A percentile compares a stretch with the other conserved stretches of the same genome.
Conservation (phyloP, 108 stramenopile genomes). For the Fistulifera pelliculosa region DNA sequence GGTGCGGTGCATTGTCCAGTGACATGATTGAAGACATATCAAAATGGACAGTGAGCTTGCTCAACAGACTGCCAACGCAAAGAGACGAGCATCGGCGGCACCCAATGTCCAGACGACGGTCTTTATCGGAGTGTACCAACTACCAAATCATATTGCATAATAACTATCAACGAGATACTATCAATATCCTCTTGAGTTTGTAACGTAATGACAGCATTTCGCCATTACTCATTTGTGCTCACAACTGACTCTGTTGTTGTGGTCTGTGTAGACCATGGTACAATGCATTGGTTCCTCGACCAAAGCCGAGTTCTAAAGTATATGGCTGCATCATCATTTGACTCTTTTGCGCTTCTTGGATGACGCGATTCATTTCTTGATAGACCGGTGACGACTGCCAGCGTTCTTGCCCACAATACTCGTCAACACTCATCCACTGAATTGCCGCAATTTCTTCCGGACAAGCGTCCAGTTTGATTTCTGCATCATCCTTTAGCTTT, state of each 20-base stretch:
- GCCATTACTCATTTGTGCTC: no score
- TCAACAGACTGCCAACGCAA: no score
- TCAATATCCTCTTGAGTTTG: no score
- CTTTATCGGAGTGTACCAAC: no score
- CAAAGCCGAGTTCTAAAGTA: slow-evolving; percentile 26
- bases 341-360: slow-evolving; percentile 15
- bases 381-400: slow-evolving; percentile 60
- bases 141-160: no score
- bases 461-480: neutral
- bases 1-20: neutral
- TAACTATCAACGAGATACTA: no score
- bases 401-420: slow-evolving; percentile 50
- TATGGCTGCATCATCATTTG: slow-evolving; percentile 4
- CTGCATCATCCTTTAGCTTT: slow-evolving; percentile 27
- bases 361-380: slow-evolving; percentile 53
- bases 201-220: no score
- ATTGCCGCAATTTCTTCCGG: slow-evolving; percentile 68
- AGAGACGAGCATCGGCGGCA: no score
- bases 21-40: slow-evolving; percentile 2
- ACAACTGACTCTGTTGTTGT: no score
- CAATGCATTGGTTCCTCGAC: slow-evolving; percentile 40
- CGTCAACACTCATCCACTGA: slow-evolving; percentile 68
- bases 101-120: no score
- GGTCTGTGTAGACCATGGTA: slow-evolving; percentile 9
- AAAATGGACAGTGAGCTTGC: no score